These are phyloP conservation scores for Sanguinoderma infundibulare DNA, from an alignment of 1,284 basidiomycete species.

Conservation along the genomic window DNA sequence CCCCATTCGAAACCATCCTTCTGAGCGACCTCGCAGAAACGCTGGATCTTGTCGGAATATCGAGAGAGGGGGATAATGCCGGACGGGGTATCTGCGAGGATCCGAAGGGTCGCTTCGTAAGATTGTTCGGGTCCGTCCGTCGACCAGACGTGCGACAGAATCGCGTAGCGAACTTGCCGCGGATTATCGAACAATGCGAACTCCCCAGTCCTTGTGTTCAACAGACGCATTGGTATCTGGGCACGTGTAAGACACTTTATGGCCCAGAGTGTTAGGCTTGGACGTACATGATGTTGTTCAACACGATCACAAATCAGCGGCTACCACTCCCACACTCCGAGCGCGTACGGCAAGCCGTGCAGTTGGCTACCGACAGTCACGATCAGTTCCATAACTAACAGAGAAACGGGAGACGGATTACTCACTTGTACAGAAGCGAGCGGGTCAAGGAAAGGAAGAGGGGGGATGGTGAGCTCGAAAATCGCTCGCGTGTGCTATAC, in stretches of 20 bases:
- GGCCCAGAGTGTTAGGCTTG: too few relatives aligned
- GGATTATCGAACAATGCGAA: not conserved
- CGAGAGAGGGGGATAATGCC: not conserved
- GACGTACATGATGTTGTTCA: not conserved
- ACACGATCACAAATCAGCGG: not conserved
- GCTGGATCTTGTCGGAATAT: not conserved
- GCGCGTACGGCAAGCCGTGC: not conserved
- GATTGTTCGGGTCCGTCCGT: not conserved
- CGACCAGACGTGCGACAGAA: constrained; percentile 3
- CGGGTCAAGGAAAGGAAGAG: not conserved
- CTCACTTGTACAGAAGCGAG: not conserved
- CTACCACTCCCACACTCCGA: not conserved
- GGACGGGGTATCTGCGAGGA: not conserved
- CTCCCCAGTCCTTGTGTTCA: not conserved
- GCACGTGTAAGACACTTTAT: not conserved
- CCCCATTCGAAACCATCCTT: constrained; percentile 3
- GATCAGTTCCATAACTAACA: not conserved
- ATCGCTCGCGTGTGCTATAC: not conserved
- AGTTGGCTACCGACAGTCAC: not conserved
- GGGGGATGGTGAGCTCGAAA: not conserved
- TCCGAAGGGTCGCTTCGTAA: not conserved
- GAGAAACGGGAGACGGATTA: not conserved
- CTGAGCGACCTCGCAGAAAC: constrained; percentile 5
- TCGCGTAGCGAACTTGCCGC: not conserved
- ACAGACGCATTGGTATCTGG: not conserved